phyloP scores from a whole-genome alignment of 352 stramenopile species.

The Phytopythium delawarense region DNA sequence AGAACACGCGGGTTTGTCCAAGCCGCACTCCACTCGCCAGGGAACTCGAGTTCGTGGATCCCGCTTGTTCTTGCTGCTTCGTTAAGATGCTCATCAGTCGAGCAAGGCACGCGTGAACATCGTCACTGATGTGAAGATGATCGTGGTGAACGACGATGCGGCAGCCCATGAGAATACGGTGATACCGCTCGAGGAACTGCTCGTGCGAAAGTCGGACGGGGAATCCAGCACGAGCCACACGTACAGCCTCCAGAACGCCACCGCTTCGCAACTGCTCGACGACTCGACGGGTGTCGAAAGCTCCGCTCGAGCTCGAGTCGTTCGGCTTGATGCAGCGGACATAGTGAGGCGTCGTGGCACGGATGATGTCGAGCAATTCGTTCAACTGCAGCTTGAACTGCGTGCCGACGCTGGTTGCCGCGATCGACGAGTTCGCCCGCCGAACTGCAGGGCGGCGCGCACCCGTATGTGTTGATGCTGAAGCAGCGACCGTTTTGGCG shows the following conservation, averaged over 20 bases:
- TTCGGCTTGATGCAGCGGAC: conserved; percentile 99
- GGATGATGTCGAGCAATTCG: conserved; percentile 92
- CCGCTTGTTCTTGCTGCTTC: background rate
- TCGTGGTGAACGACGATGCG: conserved; percentile 12
- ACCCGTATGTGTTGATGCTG: background rate
- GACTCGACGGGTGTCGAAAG: conserved; percentile 76
- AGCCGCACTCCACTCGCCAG: conserved; percentile 55
- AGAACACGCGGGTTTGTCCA: conserved; percentile 93
- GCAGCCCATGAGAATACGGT: conserved; percentile 36
- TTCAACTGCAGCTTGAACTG: conserved; percentile 95
- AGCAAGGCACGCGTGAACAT: conserved; percentile 7
- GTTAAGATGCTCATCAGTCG: background rate
- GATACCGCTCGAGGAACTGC: conserved; percentile 74
- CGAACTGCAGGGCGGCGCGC: conserved; percentile 18
- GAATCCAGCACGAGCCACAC: conserved; percentile 80
- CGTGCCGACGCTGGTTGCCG: conserved; percentile 70
- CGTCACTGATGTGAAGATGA: background rate
- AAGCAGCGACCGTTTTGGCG: background rate
- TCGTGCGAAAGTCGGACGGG: conserved; percentile 76
- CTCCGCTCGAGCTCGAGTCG: conserved; percentile 63
- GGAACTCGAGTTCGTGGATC: background rate
- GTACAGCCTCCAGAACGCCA: conserved; percentile 86
- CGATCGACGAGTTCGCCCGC: conserved; percentile 55
- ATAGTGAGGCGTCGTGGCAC: conserved; percentile 95
- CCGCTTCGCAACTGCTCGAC: conserved; percentile 84